phyloP scores from a whole-genome alignment of 108 stramenopile species.

The Licmophora abbreviata region DNA sequence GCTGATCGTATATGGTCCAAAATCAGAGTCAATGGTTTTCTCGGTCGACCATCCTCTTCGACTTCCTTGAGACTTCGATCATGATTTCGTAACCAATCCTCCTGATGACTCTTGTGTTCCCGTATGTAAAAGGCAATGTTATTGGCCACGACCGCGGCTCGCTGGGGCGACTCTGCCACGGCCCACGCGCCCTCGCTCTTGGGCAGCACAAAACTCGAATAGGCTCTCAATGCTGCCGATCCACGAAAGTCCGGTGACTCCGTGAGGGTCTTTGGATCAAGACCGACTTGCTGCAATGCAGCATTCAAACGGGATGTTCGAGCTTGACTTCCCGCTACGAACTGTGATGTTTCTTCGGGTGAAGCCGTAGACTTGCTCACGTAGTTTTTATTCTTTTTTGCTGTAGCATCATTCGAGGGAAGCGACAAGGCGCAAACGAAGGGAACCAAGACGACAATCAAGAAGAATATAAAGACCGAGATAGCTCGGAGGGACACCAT shows the following conservation, averaged over 20 bases:
- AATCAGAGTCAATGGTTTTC: constrained; percentile 31
- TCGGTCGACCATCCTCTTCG: neutral
- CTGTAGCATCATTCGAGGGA: too few species aligned
- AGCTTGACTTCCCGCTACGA: constrained; percentile 22
- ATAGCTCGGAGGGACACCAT: neutral
- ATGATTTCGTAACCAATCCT: constrained; percentile 46
- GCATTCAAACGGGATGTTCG: constrained; percentile 23
- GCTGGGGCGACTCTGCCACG: constrained; percentile 38
- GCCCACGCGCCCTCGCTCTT: constrained; percentile 43
- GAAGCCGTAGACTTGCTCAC: constrained; percentile 18
- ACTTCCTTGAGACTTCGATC: constrained; percentile 23
- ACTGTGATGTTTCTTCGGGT: constrained; percentile 45
- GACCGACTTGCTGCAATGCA: constrained; percentile 27
- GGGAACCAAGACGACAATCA: neutral
- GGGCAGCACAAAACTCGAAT: constrained; percentile 41
- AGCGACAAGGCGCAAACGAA: too few species aligned
- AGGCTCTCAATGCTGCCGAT: constrained; percentile 38
- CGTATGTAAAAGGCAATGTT: constrained; percentile 39
- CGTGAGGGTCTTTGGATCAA: constrained; percentile 24
- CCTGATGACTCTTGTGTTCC: constrained; percentile 37
- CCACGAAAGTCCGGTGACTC: constrained; percentile 26
- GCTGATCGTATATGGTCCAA: constrained; percentile 47
- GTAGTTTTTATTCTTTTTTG: too few species aligned
- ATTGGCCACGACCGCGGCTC: constrained; percentile 41
- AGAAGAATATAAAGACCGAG: neutral